These are phyloP conservation scores for Coleophoma crateriformis DNA, from an alignment of 2,329 filamentous ascomycete genomes.

Conservation along the genomic window DNA sequence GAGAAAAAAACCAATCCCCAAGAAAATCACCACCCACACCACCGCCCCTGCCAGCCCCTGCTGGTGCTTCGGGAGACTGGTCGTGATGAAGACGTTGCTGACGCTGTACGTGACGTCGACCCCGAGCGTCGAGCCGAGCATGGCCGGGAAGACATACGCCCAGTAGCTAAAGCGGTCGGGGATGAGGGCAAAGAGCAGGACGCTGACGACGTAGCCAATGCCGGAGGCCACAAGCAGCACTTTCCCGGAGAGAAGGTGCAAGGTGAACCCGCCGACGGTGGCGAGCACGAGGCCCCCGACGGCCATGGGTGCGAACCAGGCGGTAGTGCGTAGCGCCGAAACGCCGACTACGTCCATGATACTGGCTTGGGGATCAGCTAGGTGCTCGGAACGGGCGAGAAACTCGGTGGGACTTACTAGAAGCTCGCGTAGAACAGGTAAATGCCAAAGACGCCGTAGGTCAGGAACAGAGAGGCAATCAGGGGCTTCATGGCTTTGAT, in stretches of 20 bases:
- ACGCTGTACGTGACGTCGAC: constrained; percentile 70
- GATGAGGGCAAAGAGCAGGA: constrained; percentile 44
- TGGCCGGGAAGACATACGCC: constrained; percentile 65
- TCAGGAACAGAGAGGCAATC: constrained; percentile 53
- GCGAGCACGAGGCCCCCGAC: constrained; percentile 63
- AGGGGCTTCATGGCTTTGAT: constrained; percentile 62
- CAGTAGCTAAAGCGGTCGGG: constrained; percentile 45
- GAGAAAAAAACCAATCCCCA: not conserved
- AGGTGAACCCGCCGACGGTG: constrained; percentile 41
- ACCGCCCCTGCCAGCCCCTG: constrained; percentile 67
- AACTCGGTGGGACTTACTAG: constrained; percentile 2
- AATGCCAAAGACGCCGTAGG: constrained; percentile 61
- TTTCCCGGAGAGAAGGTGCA: constrained; percentile 45
- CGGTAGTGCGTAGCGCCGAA: constrained; percentile 46
- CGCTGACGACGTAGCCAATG: constrained; percentile 39
- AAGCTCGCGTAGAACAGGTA: constrained; percentile 63
- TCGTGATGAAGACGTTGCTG: constrained; percentile 70
- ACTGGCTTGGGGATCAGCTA: not conserved
- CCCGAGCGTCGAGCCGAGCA: constrained; percentile 61
- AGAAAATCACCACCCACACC: constrained; percentile 39
- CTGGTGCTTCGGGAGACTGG: constrained; percentile 53
- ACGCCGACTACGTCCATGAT: constrained; percentile 37
- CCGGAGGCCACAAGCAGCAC: constrained; percentile 43
- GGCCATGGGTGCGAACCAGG: constrained; percentile 63
- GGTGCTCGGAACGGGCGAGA: not conserved